Evolutionary conservation across 371 early-diverging fungal species (phyloP).

Genomic region (Mucor plumbeus): DNA sequence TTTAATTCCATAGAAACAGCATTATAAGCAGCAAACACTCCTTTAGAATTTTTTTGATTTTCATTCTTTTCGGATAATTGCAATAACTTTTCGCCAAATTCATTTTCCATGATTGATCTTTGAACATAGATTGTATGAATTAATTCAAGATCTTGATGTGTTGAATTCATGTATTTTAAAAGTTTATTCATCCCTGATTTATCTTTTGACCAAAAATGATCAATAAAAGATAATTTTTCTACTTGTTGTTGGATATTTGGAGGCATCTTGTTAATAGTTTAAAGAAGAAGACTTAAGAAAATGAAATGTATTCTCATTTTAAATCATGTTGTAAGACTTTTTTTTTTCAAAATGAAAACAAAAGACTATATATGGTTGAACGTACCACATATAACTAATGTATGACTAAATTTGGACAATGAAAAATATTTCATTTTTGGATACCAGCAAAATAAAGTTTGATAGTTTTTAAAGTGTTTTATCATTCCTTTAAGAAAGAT

Average conservation of each 20-base stretch:
- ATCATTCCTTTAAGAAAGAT: too few relatives aligned
- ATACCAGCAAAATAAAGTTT: too few relatives aligned
- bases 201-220: slow-evolving; percentile 43
- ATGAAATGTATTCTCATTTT: neutral
- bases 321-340: neutral
- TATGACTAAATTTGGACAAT: neutral
- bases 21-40: slow-evolving; percentile 20
- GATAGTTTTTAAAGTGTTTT: too few relatives aligned
- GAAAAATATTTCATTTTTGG: slow-evolving; percentile 3
- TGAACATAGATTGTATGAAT: slow-evolving; percentile 35
- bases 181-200: slow-evolving; percentile 25
- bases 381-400: neutral
- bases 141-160: slow-evolving; percentile 33
- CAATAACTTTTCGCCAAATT: slow-evolving; percentile 42
- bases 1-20: slow-evolving; percentile 35
- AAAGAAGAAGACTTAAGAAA: slow-evolving; percentile 7
- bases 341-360: slow-evolving; percentile 8
- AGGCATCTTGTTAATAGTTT: slow-evolving; percentile 14
- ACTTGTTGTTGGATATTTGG: slow-evolving; percentile 18
- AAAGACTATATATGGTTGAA: slow-evolving; percentile 4
- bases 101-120: slow-evolving; percentile 39
- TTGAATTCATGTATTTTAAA: slow-evolving; percentile 27
- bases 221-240: slow-evolving; percentile 18
- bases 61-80: slow-evolving; percentile 9
- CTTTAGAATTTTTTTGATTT: slow-evolving; percentile 6